Percentiles rank a stretch among this genome's conserved stretches.
Evolutionary conservation across 1,284 basidiomycete genomes (phyloP).

Genomic region (Malassezia yamatoensis): DNA sequence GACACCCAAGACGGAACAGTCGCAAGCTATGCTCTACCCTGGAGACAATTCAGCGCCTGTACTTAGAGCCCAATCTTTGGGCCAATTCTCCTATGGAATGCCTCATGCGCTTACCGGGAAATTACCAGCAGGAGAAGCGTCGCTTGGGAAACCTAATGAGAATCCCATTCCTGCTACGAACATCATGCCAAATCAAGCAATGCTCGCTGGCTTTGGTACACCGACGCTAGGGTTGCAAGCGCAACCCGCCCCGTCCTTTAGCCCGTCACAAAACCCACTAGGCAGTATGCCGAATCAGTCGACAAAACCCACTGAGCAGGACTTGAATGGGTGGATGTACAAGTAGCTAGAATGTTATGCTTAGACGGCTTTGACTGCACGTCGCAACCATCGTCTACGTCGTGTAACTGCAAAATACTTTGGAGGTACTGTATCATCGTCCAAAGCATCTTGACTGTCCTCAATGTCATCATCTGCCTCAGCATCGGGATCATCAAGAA

Average conservation of each 20-base stretch:
- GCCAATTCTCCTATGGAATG: background rate
- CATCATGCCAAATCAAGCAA: background rate
- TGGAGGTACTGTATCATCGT: background rate
- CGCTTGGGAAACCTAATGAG: slow-evolving; percentile 26
- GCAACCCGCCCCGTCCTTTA: background rate
- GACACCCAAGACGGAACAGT: slow-evolving; percentile 19
- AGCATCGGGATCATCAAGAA: background rate
- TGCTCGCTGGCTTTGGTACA: background rate
- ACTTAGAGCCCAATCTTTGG: background rate
- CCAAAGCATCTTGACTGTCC: slow-evolving; percentile 3
- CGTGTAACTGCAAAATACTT: slow-evolving; percentile 10
- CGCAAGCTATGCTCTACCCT: slow-evolving; percentile 11
- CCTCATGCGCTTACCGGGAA: background rate
- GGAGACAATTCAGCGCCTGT: background rate
- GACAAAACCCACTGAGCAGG: background rate
- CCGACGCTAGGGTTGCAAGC: slow-evolving; percentile 1
- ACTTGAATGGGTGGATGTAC: background rate
- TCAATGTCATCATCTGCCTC: slow-evolving; percentile 2
- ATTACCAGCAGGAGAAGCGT: slow-evolving; percentile 32
- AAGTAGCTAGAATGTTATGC: background rate
- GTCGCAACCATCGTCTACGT: slow-evolving; percentile 18
- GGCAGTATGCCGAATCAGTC: background rate
- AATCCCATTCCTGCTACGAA: slow-evolving; percentile 8
- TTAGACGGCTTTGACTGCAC: slow-evolving; percentile 10
- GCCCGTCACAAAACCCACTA: background rate